Evolutionary conservation across 148 eudicot genomes (phyloP), one percentile per base, ranked within the genome.

Genomic region (Camellia lanceoleosa): DNA sequence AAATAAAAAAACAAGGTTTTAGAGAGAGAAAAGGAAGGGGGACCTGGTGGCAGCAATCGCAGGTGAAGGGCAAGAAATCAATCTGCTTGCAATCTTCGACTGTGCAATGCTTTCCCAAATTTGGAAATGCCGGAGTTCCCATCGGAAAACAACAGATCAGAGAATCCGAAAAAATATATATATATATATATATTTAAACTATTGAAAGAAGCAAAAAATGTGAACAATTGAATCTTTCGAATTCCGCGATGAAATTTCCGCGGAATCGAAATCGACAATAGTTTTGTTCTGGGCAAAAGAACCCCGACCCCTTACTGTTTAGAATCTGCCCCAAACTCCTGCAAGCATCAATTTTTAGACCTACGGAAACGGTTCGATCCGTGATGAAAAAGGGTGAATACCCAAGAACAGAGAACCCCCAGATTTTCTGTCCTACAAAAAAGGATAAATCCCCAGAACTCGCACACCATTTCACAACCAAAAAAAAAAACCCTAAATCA

Each of bases 121-220:
- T 85, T 4, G 98, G 98, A 38, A 95, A 86, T 10, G 87, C 98
- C 19, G 97, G 98, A 15, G 98, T 95, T 7, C 98, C 98, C 98
- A 95, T 95, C 65, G 38, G 76, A 60, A 77, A 47, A 3, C 13
- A n/a, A 77, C 23, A 56, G 1, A 16, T 42, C 18, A 44, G 56
- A 23, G 0, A 23, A 23, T 23, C 0, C 23, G 0, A 0, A 23
- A 0, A 23, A 23, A 0, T 0, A 0, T 0, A 0, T 0, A 23
- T 23, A 23, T 23, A 23, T 23, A 23, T 23, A 23, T 23, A 23
- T 23, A 23, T 23, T 23, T 23, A 65, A 15, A 44, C 70, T 71
- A 62, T 63, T 30, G 60, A 62, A 13, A 64, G 42, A 52, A 47
- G 4, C 7, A 46, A 52, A 16, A 44, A 74, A n/a, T 30, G n/a